Base-by-base conservation (phyloP, 1,284 basidiomycete genomes). In the Sporisorium exsertum region DNA sequence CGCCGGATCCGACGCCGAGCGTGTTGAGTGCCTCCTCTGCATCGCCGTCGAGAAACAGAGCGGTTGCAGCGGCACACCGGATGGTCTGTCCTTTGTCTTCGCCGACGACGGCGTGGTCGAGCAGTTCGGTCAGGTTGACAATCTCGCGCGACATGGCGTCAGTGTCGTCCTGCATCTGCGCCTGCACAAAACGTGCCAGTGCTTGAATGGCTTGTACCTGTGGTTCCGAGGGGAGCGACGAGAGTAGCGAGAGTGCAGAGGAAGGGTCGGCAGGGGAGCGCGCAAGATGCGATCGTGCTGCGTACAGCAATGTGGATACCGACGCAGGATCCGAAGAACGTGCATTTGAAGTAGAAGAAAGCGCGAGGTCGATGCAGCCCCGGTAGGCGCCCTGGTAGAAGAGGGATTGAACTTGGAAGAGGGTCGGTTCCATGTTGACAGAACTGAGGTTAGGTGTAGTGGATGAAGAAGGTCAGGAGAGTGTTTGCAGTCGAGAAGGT, bases 301-400 rank as follows among this genome's bases (percentile, higher is more conserved):
- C 81, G 58, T 85, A 85, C 37, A 83, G 74, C 1, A 84, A 73
- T 3, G 62, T 70, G 3, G 63, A 33, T n/a, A 75, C 57, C 10
- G 70, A 68, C 0, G 55, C 53, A 0, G 74, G 69, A 37, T 82
- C 76, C 4, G 68, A 56, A 9, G 75, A 67, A 33, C 75, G 63
- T 29, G 71, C 51, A 15, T 57, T 54, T 9, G 69, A 69, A 10
- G 74, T 60, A 18, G 67, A 73, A 0, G 63, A 70, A 33, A 76
- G 50, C 2, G 78, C 82, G 9, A 78, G 68, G 10, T 77, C 78
- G 35, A 82, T 72, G 74, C 80, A 81, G n/a, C 77, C 80, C 37
- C 64, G 47, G 51, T 84, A 84, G 26, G 83, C 82, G 57, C 78
- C 81, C 60, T 84, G 83, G 52, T 85, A 84, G 65, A 82, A 85